These are phyloP conservation scores for Clathrospora elynae DNA, from an alignment of 2,329 filamentous ascomycete species.

Conservation along the genomic window DNA sequence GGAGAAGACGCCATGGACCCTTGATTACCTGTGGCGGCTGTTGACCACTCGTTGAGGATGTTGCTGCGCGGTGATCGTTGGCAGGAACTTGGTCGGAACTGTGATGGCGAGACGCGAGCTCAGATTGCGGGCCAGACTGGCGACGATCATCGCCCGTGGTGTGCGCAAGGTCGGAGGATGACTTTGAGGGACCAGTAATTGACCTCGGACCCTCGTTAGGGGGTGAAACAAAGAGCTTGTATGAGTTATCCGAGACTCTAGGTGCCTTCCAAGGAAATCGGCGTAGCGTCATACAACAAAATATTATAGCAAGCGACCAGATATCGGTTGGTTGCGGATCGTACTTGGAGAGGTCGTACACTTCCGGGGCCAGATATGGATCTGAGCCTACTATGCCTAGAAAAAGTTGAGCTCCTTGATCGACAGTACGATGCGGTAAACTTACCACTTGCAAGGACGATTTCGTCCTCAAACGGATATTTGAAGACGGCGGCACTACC, in stretches of 20 bases:
- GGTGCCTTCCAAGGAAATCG: conserved; percentile 98
- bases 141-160: conserved; percentile 39
- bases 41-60: conserved; percentile 29
- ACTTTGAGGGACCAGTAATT: conserved; percentile 42
- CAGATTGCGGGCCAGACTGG: conserved; percentile 41
- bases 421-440: conserved; percentile 5
- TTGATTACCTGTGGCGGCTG: conserved; percentile 72
- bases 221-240: conserved; percentile 85
- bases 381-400: conserved; percentile 82
- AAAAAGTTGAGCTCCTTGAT: conserved; percentile 9
- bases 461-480: conserved; percentile 93
- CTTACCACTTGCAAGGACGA: conserved; percentile 80
- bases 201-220: conserved; percentile 62
- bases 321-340: conserved; percentile 94
- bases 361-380: conserved; percentile 94
- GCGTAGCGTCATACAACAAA: conserved; percentile 96
- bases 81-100: conserved; percentile 24
- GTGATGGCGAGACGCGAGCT: conserved; percentile 50
- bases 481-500: conserved; percentile 95
- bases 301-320: conserved; percentile 98
- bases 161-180: conserved; percentile 45
- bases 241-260: conserved; percentile 88
- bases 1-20: conserved; percentile 87
- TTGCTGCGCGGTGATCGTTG: conserved; percentile 23
- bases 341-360: conserved; percentile 92